Conservation (phyloP, 23 red algal species). For the Gracilaria caudata region DNA sequence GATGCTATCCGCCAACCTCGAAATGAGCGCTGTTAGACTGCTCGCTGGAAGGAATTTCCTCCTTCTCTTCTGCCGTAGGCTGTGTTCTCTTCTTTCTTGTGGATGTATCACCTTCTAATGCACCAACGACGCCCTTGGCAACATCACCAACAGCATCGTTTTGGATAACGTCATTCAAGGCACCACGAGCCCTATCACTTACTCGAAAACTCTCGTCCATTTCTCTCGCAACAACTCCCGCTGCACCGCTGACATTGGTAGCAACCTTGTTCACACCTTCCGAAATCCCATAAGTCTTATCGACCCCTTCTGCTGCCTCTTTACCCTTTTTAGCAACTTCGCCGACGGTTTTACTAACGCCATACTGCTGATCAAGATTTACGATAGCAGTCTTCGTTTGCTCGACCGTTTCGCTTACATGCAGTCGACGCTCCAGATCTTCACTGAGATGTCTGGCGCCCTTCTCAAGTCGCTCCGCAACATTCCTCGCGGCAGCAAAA, state of each 20-base stretch:
- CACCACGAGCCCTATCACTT: slow-evolving; percentile 42
- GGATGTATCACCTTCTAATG: slow-evolving; percentile 16
- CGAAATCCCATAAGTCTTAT: slow-evolving; percentile 57
- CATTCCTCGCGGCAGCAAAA: slow-evolving; percentile 42
- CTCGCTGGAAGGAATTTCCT: slow-evolving; percentile 4
- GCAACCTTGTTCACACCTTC: slow-evolving; percentile 37
- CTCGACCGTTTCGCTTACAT: slow-evolving; percentile 54
- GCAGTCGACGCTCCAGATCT: slow-evolving; percentile 52
- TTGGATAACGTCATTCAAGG: slow-evolving; percentile 34
- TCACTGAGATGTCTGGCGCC: slow-evolving; percentile 40
- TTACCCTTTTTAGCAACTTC: slow-evolving; percentile 29
- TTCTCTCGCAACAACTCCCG: slow-evolving; percentile 55
- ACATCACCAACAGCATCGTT: slow-evolving; percentile 31
- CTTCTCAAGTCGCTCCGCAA: slow-evolving; percentile 58
- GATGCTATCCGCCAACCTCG: slow-evolving; percentile 7
- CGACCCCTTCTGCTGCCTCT: slow-evolving; percentile 20
- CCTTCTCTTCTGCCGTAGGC: background rate
- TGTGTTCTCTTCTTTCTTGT: background rate
- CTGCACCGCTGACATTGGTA: slow-evolving; percentile 36
- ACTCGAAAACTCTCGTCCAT: slow-evolving; percentile 71
- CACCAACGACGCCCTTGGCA: slow-evolving; percentile 30
- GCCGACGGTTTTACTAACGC: slow-evolving; percentile 34
- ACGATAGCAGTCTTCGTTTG: slow-evolving; percentile 7
- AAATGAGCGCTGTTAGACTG: background rate
- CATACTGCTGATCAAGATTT: slow-evolving; percentile 43